Conservation (phyloP, 805 yeast species). For the Wickerhamiella vanderwaltii region DNA sequence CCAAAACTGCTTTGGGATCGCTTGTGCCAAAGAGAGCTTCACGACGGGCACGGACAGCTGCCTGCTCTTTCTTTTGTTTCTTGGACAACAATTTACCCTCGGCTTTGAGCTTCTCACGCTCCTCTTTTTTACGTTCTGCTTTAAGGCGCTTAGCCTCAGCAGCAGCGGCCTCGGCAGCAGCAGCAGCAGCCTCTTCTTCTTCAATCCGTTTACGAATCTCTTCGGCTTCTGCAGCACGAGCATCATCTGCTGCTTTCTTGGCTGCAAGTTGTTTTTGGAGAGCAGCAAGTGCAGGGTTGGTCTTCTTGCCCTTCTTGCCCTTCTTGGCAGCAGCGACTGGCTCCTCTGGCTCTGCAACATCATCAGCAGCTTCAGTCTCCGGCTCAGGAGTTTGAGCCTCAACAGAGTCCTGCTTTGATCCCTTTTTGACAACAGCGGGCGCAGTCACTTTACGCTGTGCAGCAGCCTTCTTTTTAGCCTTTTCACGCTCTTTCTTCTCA, state of each 20-base stretch:
- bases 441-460: conserved; percentile 75
- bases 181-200: conserved; percentile 39
- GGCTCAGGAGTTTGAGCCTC: conserved; percentile 35
- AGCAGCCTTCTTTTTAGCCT: conserved; percentile 78
- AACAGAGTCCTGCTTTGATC: conserved; percentile 27
- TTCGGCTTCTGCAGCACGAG: conserved; percentile 58
- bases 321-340: conserved; percentile 30
- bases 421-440: conserved; percentile 48
- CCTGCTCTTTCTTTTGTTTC: conserved; percentile 90
- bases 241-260: conserved; percentile 79
- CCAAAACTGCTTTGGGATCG: conserved; percentile 2
- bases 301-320: conserved; percentile 58
- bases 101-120: conserved; percentile 84
- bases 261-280: conserved; percentile 80
- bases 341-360: conserved; percentile 26
- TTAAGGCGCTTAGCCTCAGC: conserved; percentile 47
- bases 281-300: conserved; percentile 85
- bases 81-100: conserved; percentile 91
- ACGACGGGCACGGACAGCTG: conserved; percentile 63
- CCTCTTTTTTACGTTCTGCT: conserved; percentile 77
- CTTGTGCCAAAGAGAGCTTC: conserved; percentile 8
- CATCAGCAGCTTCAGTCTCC: conserved; percentile 24
- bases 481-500: conserved; percentile 58
- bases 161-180: conserved; percentile 50
- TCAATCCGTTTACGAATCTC: conserved; percentile 42